Evolutionary conservation across 345 rosid genomes (phyloP), one percentile per base, ranked within the genome.

Genomic region (Lepidium aucheri): DNA sequence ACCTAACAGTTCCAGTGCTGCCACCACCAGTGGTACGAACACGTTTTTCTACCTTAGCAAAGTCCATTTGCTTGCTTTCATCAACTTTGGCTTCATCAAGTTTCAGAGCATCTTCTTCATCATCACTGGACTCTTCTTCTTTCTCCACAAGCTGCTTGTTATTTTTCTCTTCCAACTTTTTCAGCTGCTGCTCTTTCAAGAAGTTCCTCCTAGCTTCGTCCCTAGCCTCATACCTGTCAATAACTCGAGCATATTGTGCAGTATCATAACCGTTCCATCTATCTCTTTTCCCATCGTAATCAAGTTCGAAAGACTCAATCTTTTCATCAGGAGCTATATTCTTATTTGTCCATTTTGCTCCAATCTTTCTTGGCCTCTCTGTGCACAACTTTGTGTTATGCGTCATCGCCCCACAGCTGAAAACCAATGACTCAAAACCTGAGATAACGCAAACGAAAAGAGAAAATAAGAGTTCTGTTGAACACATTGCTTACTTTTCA

Each of bases 21-120:
- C 98, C 98, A 73, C 98, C 92, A 16, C 98, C 95, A 1, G 96
- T 86, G 12, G 95, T 89, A 13, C 96, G 83, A 12, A 89, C 98
- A 82, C 98, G 90, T 79, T 91, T 91, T 69, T 91, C 98, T 36
- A 91, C 92, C 72, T 85, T 89, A 7, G 96, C 90, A 62, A 91
- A 89, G 70, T 89, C 96, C 95, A 86, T 91, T 56, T 91, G 98
- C 50, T 80, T 83, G 77, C 90, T 86, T 77, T 91, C 94, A 40
- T 81, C 90, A 8, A 81, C 83, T 69, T 83, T 91, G 7, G 96
- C 93, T 81, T 91, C 96, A 82, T 91, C 96, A 18, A 83, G 79
- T 68, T 78, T 85, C 60, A 88, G 50, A 70, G 73, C 86, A 72
- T 91, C 84, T 11, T 85, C 91, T 15, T 82, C 89, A 3, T 87